phyloP scores from a whole-genome alignment of 2,329 filamentous ascomycete genomes.

The Thelonectria rubi region DNA sequence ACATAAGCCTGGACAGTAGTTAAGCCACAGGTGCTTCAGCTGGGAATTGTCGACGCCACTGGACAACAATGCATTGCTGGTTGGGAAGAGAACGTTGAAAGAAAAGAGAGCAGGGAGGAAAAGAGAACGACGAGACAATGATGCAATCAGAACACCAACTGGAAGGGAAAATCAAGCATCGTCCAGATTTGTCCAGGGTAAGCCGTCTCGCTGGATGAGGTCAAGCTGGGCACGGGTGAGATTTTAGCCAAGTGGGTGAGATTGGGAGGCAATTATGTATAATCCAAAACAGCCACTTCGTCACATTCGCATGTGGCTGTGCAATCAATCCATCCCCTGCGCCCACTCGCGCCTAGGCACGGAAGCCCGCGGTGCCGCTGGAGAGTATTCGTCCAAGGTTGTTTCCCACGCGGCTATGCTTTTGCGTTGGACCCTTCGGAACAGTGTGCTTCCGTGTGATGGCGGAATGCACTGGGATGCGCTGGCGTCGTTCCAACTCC shows the following conservation, averaged over 20 bases:
- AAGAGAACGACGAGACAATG: not conserved
- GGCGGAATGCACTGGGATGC: not conserved
- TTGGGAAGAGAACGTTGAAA: not conserved
- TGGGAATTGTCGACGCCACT: too few relatives aligned
- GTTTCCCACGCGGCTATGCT: not conserved
- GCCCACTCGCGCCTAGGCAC: not conserved
- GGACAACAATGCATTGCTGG: too few relatives aligned
- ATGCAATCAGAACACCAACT: not conserved
- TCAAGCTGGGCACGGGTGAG: conserved; percentile 12
- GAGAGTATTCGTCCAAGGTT: not conserved
- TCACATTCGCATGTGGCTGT: not conserved
- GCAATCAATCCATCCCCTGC: not conserved
- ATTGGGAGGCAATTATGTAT: not conserved
- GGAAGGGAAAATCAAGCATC: conserved; percentile 5
- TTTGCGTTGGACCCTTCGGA: not conserved
- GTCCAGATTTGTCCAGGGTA: conserved; percentile 10
- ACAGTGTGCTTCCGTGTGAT: not conserved
- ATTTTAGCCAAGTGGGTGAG: conserved; percentile 14
- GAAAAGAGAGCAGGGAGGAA: not conserved
- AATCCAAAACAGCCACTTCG: not conserved
- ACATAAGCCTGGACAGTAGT: too few relatives aligned
- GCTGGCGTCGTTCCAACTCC: not conserved
- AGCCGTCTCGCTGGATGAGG: not conserved
- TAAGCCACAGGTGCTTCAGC: too few relatives aligned
- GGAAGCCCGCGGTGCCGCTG: not conserved